Base-by-base conservation (phyloP, 2,329 filamentous ascomycete genomes). In the Talaromyces piceae region DNA sequence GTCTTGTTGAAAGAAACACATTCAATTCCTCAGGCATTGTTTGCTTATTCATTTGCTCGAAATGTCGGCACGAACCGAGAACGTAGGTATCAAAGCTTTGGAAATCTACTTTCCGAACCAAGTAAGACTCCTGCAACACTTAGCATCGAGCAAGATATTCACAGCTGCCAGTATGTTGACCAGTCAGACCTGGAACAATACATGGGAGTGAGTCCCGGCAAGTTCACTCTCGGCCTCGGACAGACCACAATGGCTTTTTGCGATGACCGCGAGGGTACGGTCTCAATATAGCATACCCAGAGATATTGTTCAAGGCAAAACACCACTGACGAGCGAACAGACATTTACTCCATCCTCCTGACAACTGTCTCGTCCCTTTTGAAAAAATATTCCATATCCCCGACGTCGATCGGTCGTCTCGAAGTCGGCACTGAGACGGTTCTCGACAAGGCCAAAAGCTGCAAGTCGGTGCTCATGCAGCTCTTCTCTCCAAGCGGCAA, bases 211-310 rank as follows among this genome's bases (percentile, higher is more conserved):
- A 80, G 80, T 68, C 70, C 82, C 52, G 88, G 88, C 59, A 93
- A 93, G 75, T 93, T 91, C 78, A 93, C 88, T 65, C 91, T 93
- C 73, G 88, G 88, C 70, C 84, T 91, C 52, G 88, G 88, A 63
- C 88, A 91, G 80, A 91, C 86, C 67, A 88, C 87, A 76, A 93
- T 91, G 88, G 84, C 83, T 77, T 93, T 93, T 75, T 91, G 88
- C 70, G 88, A 91, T 72, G 88, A 93, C 67, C 83, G 87, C 67
- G 88, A 93, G 77, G 87, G 87, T 90, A 69, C 16, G 20, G 16
- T 37, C 16, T 37, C 33, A 37, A 37, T 37, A 9, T 3, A 37
- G 33, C 5, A 20, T 8, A 20, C 16, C 7, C 3, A 18, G 33
- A 37, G 20, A n/a, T n/a, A n/a, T n/a, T n/a, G n/a, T n/a, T n/a